Base-by-base conservation (phyloP, 768 basidiomycete genomes). In the Pisolithus microcarpus region DNA sequence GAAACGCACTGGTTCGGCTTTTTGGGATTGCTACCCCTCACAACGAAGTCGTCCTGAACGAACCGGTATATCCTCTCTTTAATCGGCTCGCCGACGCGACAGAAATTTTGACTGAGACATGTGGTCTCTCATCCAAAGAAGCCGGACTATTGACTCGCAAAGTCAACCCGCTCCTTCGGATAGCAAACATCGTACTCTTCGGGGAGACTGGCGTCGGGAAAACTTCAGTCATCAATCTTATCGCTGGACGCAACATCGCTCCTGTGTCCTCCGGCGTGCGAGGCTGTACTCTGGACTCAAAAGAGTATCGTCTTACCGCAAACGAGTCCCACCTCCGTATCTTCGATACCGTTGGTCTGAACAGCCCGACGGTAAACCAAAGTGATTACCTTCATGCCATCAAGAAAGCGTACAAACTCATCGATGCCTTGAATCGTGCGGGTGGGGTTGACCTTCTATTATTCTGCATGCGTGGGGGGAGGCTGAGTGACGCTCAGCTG, bases 201-300 rank as follows among this genome's bases (percentile, higher is more conserved):
- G 74, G 74, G 6, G 71, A 73, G 43, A 56, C 67, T 0, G 73
- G 74, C 26, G 52, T 43, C n/a, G 68, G 69, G 40, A 76, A 76
- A 52, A 71, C 71, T 48, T 70, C 71, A 0, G 51, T 75, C 40
- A 54, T 75, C 52, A 75, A 75, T 54, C 66, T 76, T 55, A 26
- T 75, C 21, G 47, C 53, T n/a, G 66, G 63, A 5, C 16, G 43
- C 26, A 26, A 26, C 26, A 48, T 51, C 15, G 72, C 73, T 1
- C 38, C 2, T 5, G 60, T 59, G 1, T 71, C 70, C 16, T 65
- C 61, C 21, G 52, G 58, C 7, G 66, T 63, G n/a, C 52, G 52
- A 7, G 65, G 65, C 23, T 71, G 67, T 47, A 73, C 73, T 2
- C 56, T 75, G 46, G 50, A 65, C 6, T 63, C 57, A 38, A 56